Evolutionary conservation across 805 yeast species (phyloP).

Genomic region (Barnettozyma botsteinii): DNA sequence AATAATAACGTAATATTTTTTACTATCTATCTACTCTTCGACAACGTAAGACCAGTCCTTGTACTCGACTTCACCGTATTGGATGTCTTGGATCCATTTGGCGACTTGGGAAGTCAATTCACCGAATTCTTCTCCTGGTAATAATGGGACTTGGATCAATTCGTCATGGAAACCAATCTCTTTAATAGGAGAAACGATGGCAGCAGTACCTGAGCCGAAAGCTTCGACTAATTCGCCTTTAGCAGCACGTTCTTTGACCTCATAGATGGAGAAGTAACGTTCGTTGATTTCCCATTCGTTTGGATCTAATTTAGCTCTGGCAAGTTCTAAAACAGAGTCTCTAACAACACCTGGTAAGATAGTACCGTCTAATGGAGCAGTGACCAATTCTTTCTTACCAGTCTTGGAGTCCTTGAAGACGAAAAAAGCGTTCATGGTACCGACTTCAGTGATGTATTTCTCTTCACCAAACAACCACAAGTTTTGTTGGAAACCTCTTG

Average conservation of each 20-base stretch:
- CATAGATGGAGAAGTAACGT: constrained; percentile 76
- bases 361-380: constrained; percentile 97
- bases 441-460: constrained; percentile 86
- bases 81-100: constrained; percentile 82
- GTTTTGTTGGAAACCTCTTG: constrained; percentile 91
- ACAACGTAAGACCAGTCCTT: constrained; percentile 43
- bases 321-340: constrained; percentile 74
- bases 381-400: constrained; percentile 86
- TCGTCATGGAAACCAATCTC: constrained; percentile 76
- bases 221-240: constrained; percentile 89
- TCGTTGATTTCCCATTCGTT: constrained; percentile 80
- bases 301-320: constrained; percentile 68
- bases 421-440: constrained; percentile 94
- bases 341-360: constrained; percentile 96
- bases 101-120: constrained; percentile 71
- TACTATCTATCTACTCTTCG: constrained; percentile 11
- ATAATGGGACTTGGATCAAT: constrained; percentile 71
- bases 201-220: constrained; percentile 97
- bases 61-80: constrained; percentile 78
- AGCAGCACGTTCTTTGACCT: constrained; percentile 69
- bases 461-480: constrained; percentile 94
- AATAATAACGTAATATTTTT: too few relatives aligned
- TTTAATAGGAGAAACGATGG: constrained; percentile 90
- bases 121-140: constrained; percentile 75
- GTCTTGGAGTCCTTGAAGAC: constrained; percentile 69